Evolutionary conservation across 805 yeast genomes (phyloP).

Genomic region (Tetrapisispora iriomotensis): DNA sequence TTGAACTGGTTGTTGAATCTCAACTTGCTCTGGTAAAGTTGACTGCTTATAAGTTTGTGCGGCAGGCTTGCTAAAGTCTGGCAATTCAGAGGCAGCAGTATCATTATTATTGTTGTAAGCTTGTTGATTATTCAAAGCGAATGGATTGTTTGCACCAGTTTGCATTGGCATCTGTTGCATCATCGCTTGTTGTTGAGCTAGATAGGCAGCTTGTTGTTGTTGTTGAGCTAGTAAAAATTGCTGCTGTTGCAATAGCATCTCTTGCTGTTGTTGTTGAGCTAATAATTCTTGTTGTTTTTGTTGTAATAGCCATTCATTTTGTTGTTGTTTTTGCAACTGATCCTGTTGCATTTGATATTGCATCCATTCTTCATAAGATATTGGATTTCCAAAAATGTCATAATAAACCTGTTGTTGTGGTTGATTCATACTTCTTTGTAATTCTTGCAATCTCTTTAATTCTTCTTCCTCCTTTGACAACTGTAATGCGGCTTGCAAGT

Average conservation of each 20-base stretch:
- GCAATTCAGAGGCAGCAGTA: conserved; percentile 3
- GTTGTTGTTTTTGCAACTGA: conserved; percentile 24
- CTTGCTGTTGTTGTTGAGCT: conserved; percentile 26
- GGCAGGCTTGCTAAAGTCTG: conserved; percentile 3
- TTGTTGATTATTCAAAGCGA: conserved; percentile 37
- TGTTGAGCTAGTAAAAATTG: conserved; percentile 17
- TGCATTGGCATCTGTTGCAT: conserved; percentile 40
- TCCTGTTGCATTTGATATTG: conserved; percentile 28
- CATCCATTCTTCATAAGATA: conserved; percentile 29
- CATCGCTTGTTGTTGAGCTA: conserved; percentile 23
- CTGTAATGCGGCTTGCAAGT: conserved; percentile 24
- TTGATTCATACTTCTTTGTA: conserved; percentile 19
- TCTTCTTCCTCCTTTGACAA: conserved; percentile 27
- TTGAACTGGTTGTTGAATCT: conserved; percentile 1
- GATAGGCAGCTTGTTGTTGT: conserved; percentile 21
- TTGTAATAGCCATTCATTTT: conserved; percentile 20
- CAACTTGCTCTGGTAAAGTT: conserved; percentile 4
- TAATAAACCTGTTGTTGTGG: conserved; percentile 24
- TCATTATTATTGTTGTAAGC: background rate
- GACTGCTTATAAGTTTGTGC: conserved; percentile 1
- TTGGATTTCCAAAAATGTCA: conserved; percentile 30
- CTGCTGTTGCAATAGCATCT: conserved; percentile 21
- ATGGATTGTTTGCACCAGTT: conserved; percentile 74
- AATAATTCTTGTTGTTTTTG: conserved; percentile 14
- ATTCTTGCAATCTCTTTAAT: conserved; percentile 22